A percentile compares a stretch with the other conserved stretches of the same genome.
Conservation (phyloP, 805 yeast species). For the Blastobotrys peoriensis region DNA sequence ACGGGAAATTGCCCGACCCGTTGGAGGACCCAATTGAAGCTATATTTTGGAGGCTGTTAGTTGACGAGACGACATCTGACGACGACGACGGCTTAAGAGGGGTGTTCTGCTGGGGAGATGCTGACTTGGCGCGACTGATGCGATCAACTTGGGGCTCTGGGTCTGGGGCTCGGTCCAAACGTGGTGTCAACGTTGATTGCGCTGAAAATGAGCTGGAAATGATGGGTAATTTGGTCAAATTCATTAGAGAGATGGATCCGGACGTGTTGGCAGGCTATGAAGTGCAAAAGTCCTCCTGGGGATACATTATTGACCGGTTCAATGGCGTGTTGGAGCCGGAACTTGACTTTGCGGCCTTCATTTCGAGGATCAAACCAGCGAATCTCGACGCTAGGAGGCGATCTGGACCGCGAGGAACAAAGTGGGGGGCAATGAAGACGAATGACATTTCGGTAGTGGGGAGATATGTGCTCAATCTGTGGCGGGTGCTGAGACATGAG, state of each 20-base stretch:
- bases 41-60: conserved; percentile 60
- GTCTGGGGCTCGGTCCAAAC: no score
- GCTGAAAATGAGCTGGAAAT: conserved; percentile 47
- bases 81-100: conserved; percentile 16
- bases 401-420: conserved; percentile 40
- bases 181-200: background rate
- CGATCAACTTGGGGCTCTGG: background rate
- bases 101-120: conserved; percentile 25
- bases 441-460: conserved; percentile 67
- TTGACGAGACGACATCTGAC: conserved; percentile 30
- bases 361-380: conserved; percentile 53
- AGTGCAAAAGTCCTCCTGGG: conserved; percentile 79
- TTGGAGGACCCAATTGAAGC: conserved; percentile 48
- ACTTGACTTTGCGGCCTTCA: conserved; percentile 47
- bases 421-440: conserved; percentile 80
- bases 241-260: conserved; percentile 68
- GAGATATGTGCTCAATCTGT: conserved; percentile 74
- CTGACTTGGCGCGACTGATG: background rate
- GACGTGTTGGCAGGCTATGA: conserved; percentile 87
- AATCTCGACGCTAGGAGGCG: conserved; percentile 18
- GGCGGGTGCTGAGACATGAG: conserved; percentile 70
- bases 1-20: conserved; percentile 59
- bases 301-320: conserved; percentile 66
- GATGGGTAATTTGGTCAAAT: conserved; percentile 47
- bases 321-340: conserved; percentile 30